phyloP scores from a whole-genome alignment of 352 stramenopile species.

The Globisporangium apiculatum region DNA sequence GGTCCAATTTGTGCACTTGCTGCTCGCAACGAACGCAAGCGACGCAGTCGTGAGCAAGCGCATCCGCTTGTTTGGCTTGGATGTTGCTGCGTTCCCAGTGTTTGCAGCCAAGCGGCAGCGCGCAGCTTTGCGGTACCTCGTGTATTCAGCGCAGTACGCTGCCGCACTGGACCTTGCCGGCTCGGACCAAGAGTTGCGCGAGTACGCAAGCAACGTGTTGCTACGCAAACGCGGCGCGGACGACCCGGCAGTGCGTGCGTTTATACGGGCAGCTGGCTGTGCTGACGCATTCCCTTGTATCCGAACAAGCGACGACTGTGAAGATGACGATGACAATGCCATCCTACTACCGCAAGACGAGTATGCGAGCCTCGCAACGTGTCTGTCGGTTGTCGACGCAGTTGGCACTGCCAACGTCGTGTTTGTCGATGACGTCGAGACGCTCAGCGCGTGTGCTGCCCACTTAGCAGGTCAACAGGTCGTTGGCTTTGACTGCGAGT shows the following conservation, averaged over 20 bases:
- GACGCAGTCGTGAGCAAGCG: constrained; percentile 76
- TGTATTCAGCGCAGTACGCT: constrained; percentile 54
- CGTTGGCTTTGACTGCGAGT: constrained; percentile 78
- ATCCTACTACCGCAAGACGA: constrained; percentile 31
- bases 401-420: constrained; percentile 35
- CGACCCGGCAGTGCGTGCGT: constrained; percentile 41
- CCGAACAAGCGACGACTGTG: no score
- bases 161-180: constrained; percentile 1
- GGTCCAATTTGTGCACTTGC: constrained; percentile 34
- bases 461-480: constrained; percentile 34
- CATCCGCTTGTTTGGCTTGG: constrained; percentile 47
- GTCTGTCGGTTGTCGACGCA: constrained; percentile 28
- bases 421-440: constrained; percentile 47
- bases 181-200: constrained; percentile 12
- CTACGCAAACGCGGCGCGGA: constrained; percentile 31
- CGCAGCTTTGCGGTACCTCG: constrained; percentile 45
- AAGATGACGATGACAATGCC: neutral
- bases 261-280: constrained; percentile 38
- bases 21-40: constrained; percentile 33
- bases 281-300: constrained; percentile 24
- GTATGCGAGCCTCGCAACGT: constrained; percentile 30
- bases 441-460: constrained; percentile 25
- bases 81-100: constrained; percentile 42
- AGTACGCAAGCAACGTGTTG: constrained; percentile 55
- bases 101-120: constrained; percentile 45